Conservation (phyloP, 257 asterid genomes). For the Solanum paucissectum region DNA sequence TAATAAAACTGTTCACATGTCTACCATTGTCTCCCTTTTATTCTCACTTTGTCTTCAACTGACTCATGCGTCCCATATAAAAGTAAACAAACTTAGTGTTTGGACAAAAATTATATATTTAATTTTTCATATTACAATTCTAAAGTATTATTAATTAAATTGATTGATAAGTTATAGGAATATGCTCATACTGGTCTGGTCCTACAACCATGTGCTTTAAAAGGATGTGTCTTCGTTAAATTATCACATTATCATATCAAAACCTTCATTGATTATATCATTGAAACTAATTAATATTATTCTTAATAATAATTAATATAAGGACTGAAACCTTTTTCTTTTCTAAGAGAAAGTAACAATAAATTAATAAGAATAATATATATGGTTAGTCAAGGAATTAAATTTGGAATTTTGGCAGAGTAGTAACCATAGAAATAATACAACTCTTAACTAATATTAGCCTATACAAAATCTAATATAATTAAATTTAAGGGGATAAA, state of each 20-base stretch:
- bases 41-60: neutral
- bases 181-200: neutral
- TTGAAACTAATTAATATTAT: neutral
- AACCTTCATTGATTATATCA: neutral
- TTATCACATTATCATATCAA: neutral
- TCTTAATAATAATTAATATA: neutral
- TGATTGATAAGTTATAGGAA: neutral
- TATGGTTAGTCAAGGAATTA: neutral
- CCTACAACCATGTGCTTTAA: neutral
- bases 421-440: neutral
- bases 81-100: neutral
- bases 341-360: neutral
- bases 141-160: neutral
- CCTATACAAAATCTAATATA: neutral
- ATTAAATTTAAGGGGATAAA: neutral
- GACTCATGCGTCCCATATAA: neutral
- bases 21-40: slow-evolving; percentile 2
- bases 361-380: neutral
- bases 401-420: neutral
- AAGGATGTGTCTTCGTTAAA: neutral
- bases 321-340: neutral
- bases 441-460: neutral
- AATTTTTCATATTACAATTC: neutral
- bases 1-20: slow-evolving; percentile 5
- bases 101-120: neutral